Base-by-base conservation (phyloP, 2,329 filamentous ascomycete genomes). In the Diplodia scrobiculata region DNA sequence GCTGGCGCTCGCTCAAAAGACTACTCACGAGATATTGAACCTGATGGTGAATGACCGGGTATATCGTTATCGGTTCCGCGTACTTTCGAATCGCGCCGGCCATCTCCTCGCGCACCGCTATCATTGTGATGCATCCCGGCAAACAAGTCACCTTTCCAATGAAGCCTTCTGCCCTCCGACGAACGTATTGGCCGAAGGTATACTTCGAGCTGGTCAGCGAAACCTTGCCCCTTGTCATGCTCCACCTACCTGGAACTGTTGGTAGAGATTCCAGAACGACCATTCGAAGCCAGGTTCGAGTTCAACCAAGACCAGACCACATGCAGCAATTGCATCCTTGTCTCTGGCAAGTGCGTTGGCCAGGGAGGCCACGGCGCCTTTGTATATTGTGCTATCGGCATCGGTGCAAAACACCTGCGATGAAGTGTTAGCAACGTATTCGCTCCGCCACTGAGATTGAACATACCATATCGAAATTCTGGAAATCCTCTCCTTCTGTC, bases 101-200 rank as follows among this genome's bases (percentile, higher is more conserved):
- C 68, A 70, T 70, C 50, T 72, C 70, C 19, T 68, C 68, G 9
- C 70, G 69, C 3, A 72, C 69, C 13, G 69, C 69, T 21, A 70
- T 69, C 70, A 72, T 72, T 4, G 70, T 72, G 34, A 72, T 71
- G 54, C 70, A 72, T 17, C 70, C 70, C 25, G 70, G 70, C 14
- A 72, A 59, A 45, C 70, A 72, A 6, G 69, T 70, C 9, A 72
- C 70, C 36, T 70, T 72, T 17, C 70, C 70, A 41, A 68, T 67
- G 45, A 66, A 68, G 41, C 69, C 67, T 50, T 72, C 70, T 0
- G 70, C 70, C 62, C 69, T 67, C 11, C 70, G 67, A 6, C 70
- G 69, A 11, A 72, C 70, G 38, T 68, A 71, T 38, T 72, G 70
- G 6, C 70, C 70, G 51, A 71, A 71, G 5, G 67, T 67, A 63